A percentile compares a stretch with the other conserved stretches of the same genome.
phyloP scores from a whole-genome alignment of 129 eudicot genomes.

The Lonicera japonica region DNA sequence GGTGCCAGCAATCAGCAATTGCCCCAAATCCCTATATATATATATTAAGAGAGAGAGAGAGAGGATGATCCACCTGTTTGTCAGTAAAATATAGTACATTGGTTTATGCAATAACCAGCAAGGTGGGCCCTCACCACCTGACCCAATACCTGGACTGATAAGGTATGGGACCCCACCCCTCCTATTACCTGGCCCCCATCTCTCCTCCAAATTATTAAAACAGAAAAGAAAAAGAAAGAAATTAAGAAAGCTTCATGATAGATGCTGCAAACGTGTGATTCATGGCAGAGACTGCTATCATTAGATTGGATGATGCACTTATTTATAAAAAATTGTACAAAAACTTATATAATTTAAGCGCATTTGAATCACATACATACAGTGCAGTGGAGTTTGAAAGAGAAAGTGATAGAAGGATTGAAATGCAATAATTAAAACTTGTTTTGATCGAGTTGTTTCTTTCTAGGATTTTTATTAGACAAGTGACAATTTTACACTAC shows the following conservation, averaged over 20 bases:
- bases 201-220: background rate
- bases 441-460: no score
- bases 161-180: constrained; percentile 61
- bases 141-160: constrained; percentile 90
- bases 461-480: no score
- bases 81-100: constrained; percentile 47
- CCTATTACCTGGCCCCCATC: constrained; percentile 27
- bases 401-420: no score
- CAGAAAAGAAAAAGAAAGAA: background rate
- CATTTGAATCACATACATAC: no score
- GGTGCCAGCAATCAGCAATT: constrained; percentile 35
- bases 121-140: constrained; percentile 57
- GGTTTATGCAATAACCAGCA: constrained; percentile 39
- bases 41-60: background rate
- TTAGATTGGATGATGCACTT: background rate
- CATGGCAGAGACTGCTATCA: background rate
- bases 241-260: constrained; percentile 4
- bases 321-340: no score
- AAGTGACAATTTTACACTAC: no score
- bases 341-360: no score
- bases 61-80: constrained; percentile 66
- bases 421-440: no score
- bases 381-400: no score
- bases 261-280: constrained; percentile 8
- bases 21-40: constrained; percentile 18